Percentiles rank a stretch among this genome's conserved stretches.
phyloP scores from a whole-genome alignment of 2,329 filamentous ascomycete genomes.

The Graphiopsis chlorocephala region DNA sequence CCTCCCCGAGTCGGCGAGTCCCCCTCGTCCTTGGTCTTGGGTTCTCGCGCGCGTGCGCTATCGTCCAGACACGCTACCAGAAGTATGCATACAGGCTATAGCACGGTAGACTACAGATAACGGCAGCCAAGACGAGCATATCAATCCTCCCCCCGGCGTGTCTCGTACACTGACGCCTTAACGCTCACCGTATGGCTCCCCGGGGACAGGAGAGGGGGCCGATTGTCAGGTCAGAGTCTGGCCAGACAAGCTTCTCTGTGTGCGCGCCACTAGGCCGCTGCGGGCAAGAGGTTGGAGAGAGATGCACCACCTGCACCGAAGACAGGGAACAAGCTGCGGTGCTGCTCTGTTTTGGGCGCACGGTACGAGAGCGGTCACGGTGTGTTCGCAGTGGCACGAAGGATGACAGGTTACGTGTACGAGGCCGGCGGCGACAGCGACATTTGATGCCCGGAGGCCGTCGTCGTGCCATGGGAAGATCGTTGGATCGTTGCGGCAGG shows the following conservation, averaged over 20 bases:
- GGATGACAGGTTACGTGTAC: background rate
- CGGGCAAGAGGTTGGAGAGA: background rate
- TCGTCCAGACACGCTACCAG: background rate
- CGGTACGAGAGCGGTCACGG: conserved; percentile 1
- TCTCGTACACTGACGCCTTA: background rate
- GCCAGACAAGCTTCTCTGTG: conserved; percentile 7
- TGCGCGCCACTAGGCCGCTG: background rate
- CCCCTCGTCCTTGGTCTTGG: background rate
- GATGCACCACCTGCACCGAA: background rate
- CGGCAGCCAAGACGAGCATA: background rate
- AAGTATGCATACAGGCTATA: background rate
- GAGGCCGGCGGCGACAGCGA: background rate
- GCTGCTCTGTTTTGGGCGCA: conserved; percentile 2
- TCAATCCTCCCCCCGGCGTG: background rate
- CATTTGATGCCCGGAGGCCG: too few species aligned
- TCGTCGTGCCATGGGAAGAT: background rate
- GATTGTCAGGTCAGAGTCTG: background rate
- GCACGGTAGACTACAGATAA: background rate
- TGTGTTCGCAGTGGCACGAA: background rate
- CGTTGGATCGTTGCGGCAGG: background rate
- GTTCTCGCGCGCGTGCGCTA: background rate
- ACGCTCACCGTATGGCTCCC: background rate
- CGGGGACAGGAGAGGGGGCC: background rate
- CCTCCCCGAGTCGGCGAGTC: background rate
- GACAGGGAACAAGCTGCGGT: conserved; percentile 10